These are phyloP conservation scores for Aureobasidium lini DNA, from an alignment of 2,329 filamentous ascomycete genomes.

Conservation along the genomic window DNA sequence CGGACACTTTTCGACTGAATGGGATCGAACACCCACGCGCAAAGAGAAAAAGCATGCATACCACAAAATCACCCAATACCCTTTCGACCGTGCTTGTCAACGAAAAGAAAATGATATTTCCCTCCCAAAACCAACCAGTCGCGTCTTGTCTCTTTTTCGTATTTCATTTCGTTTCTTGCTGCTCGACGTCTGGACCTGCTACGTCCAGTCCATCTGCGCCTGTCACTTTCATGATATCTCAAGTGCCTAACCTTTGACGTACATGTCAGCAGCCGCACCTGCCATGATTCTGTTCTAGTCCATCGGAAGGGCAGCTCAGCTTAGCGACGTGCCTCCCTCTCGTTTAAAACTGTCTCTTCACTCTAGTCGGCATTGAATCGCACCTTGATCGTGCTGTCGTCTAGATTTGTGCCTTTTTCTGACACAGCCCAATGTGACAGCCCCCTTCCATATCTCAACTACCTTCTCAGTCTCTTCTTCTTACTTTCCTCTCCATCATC, in stretches of 20 bases:
- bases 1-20: background rate
- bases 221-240: no score
- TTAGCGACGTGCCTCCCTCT: no score
- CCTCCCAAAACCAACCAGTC: background rate
- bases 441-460: background rate
- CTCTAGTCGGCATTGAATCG: no score
- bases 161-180: background rate
- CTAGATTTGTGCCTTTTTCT: no score
- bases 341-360: background rate
- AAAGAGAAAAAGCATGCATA: conserved; percentile 5
- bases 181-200: background rate
- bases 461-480: background rate
- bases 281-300: no score
- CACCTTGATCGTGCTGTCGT: background rate
- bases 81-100: conserved; percentile 8
- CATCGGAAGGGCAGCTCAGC: no score
- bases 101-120: conserved; percentile 12
- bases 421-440: no score
- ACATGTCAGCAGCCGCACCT: no score
- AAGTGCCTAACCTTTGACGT: no score
- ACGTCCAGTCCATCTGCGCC: no score
- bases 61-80: background rate
- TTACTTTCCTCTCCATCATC: background rate
- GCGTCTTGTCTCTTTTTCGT: background rate
- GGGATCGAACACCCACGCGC: background rate